phyloP scores from a whole-genome alignment of 2,329 filamentous ascomycete species.

The Penicillium sp. region DNA sequence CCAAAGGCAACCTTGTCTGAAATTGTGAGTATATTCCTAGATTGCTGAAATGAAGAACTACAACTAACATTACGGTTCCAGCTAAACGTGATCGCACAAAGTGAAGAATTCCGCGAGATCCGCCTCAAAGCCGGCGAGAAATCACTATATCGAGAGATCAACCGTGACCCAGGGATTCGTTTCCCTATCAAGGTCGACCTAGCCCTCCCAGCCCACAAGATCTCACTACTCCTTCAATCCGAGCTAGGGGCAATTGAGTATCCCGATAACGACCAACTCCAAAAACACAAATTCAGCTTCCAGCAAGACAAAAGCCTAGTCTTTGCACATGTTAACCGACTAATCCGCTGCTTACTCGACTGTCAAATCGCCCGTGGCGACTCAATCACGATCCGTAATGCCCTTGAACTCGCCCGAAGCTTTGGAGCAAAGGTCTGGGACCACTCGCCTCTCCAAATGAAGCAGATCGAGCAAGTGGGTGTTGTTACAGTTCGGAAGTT shows the following conservation, averaged over 20 bases:
- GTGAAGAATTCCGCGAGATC: conserved; percentile 69
- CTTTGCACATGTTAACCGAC: conserved; percentile 65
- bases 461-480: conserved; percentile 78
- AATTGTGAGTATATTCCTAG: conserved; percentile 55
- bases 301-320: conserved; percentile 61
- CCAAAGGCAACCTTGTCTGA: conserved; percentile 60
- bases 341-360: conserved; percentile 74
- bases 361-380: conserved; percentile 65
- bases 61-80: conserved; percentile 35
- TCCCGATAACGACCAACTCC: conserved; percentile 57
- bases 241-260: conserved; percentile 67
- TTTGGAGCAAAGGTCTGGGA: conserved; percentile 79
- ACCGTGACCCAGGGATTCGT: conserved; percentile 65
- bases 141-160: conserved; percentile 67
- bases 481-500: conserved; percentile 72
- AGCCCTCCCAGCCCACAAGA: conserved; percentile 66
- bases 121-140: conserved; percentile 70
- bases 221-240: conserved; percentile 73
- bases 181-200: conserved; percentile 70
- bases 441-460: conserved; percentile 72
- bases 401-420: conserved; percentile 74
- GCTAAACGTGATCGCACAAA: conserved; percentile 66
- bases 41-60: not conserved
- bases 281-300: conserved; percentile 57
- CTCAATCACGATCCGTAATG: conserved; percentile 63